A percentile compares a stretch with the other conserved stretches of the same genome.
Conservation (phyloP, 768 basidiomycete species). For the Mycena sanguinolenta region DNA sequence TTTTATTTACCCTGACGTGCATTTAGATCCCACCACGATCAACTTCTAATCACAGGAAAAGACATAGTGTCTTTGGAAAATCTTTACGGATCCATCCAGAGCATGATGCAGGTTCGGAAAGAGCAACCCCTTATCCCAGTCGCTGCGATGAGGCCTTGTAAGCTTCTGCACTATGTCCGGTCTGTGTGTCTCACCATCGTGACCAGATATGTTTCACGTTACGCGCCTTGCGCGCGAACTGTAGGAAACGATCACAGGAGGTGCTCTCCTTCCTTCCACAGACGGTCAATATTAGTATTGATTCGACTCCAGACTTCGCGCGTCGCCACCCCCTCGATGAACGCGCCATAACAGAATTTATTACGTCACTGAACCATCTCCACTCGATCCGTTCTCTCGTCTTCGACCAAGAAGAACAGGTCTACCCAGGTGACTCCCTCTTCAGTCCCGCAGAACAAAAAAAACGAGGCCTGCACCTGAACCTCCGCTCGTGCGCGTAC, state of each 20-base stretch:
- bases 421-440: not conserved
- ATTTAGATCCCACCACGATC: conserved; percentile 22
- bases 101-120: not conserved
- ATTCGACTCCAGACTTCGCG: conserved; percentile 14
- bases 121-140: not conserved
- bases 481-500: not conserved
- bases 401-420: not conserved
- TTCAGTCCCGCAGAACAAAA: not conserved
- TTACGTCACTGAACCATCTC: not conserved
- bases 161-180: not conserved
- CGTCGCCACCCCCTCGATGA: conserved; percentile 22
- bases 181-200: not conserved
- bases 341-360: not conserved
- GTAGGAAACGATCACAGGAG: conserved; percentile 19
- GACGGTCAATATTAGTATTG: not conserved
- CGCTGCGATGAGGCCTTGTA: conserved; percentile 1
- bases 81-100: not conserved
- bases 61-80: conserved; percentile 7
- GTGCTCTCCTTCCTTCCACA: not conserved
- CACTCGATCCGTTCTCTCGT: conserved; percentile 5
- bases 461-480: not conserved
- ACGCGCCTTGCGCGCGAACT: conserved; percentile 12
- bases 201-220: conserved; percentile 18
- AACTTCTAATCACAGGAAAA: conserved; percentile 13
- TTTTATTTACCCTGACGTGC: not conserved